A percentile compares a stretch with the other conserved stretches of the same genome.
These are phyloP conservation scores for Carpinus viminea DNA, from an alignment of 306 rosid genomes.

Conservation along the genomic window DNA sequence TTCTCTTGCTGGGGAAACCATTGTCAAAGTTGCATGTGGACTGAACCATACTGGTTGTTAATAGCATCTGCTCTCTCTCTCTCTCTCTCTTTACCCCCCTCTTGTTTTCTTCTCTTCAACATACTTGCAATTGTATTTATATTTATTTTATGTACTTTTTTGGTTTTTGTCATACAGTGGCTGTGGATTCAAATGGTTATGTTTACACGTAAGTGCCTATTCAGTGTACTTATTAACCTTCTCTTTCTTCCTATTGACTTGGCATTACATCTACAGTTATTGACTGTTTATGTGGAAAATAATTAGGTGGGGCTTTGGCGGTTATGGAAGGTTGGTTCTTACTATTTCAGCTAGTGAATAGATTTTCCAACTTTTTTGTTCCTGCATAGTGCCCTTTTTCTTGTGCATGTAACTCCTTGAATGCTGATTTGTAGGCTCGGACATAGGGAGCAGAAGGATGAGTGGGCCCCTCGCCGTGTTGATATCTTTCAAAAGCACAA, in stretches of 20 bases:
- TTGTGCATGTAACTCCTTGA: constrained; percentile 14
- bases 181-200: constrained; percentile 82
- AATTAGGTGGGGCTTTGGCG: constrained; percentile 97
- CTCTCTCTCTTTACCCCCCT: background rate
- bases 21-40: constrained; percentile 92
- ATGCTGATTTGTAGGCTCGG: constrained; percentile 69
- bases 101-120: constrained; percentile 4
- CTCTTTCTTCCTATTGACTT: constrained; percentile 14
- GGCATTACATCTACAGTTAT: constrained; percentile 16
- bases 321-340: constrained; percentile 89
- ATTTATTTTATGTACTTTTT: constrained; percentile 16
- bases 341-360: constrained; percentile 5
- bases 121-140: background rate
- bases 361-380: constrained; percentile 3
- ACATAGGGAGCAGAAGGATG: constrained; percentile 99
- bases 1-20: constrained; percentile 78
- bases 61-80: background rate
- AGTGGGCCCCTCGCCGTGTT: constrained; percentile 89
- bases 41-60: constrained; percentile 82
- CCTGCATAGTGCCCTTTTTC: background rate
- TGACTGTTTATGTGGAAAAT: constrained; percentile 18
- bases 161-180: constrained; percentile 62
- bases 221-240: constrained; percentile 6
- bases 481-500: constrained; percentile 78
- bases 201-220: constrained; percentile 84